Conservation (phyloP, 2,329 filamentous ascomycete species). For the Thielaviopsis ethacetica region DNA sequence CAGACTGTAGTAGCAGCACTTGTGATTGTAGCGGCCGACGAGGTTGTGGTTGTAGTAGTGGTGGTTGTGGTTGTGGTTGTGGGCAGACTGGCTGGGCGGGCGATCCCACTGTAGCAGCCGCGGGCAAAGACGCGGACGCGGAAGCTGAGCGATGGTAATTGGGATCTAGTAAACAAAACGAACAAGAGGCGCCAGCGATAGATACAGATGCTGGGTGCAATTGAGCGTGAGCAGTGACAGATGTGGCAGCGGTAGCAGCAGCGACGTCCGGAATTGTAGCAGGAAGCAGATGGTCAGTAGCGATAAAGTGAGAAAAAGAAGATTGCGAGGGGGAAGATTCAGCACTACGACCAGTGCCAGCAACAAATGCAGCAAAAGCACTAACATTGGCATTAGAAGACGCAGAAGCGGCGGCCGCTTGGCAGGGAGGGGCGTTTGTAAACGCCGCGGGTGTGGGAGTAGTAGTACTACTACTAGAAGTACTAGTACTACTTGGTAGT, state of each 20-base stretch:
- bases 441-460: neutral
- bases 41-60: neutral
- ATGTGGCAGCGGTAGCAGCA: neutral
- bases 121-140: neutral
- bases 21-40: neutral
- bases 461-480: neutral
- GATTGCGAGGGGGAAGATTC: neutral
- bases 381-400: neutral
- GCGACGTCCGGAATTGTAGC: neutral
- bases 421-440: neutral
- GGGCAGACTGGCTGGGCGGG: constrained; percentile 6
- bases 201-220: neutral
- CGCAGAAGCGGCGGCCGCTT: neutral
- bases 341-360: neutral
- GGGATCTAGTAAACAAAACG: neutral
- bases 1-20: neutral
- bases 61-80: neutral
- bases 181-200: neutral
- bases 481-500: neutral
- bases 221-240: neutral
- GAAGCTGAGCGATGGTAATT: neutral
- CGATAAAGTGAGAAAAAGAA: neutral
- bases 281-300: neutral
- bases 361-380: neutral
- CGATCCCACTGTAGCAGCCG: constrained; percentile 4